These are phyloP conservation scores for Leptomonas pyrrhocoris DNA, from an alignment of 208 protist genomes.

Conservation along the genomic window DNA sequence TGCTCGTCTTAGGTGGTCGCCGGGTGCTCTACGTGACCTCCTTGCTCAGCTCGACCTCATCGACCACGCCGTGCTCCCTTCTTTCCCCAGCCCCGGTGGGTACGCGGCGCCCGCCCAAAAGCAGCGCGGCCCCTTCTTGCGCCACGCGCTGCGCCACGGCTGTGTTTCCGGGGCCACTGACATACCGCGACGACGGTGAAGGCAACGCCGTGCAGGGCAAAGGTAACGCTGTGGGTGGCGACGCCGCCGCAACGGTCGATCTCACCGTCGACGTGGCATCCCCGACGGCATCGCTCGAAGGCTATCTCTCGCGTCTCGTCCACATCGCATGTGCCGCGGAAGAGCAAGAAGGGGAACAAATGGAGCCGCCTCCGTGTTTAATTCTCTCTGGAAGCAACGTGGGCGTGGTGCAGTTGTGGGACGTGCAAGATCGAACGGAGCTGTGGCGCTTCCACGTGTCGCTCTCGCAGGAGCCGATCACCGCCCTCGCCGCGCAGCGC, in stretches of 20 bases:
- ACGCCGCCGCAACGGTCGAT: not conserved
- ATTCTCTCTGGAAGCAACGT: conserved; percentile 75
- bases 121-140: not conserved
- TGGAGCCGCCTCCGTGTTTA: conserved; percentile 9
- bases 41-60: conserved; percentile 10
- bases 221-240: not conserved
- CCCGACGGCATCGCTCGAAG: conserved; percentile 13
- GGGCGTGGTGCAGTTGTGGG: conserved; percentile 86
- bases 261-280: not conserved
- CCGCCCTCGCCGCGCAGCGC: conserved; percentile 31
- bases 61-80: conserved; percentile 14
- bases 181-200: not conserved
- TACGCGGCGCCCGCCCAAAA: not conserved
- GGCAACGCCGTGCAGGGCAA: conserved; percentile 27
- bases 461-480: conserved; percentile 57
- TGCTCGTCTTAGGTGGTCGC: conserved; percentile 22
- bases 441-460: conserved; percentile 71
- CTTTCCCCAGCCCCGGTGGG: not conserved
- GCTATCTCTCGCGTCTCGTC: conserved; percentile 36
- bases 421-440: conserved; percentile 55
- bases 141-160: conserved; percentile 24
- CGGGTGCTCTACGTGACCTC: conserved; percentile 22
- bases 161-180: conserved; percentile 54
- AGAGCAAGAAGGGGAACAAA: not conserved
- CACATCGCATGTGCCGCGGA: conserved; percentile 3